Percentiles rank a stretch among this genome's conserved stretches.
Evolutionary conservation across 768 basidiomycete genomes (phyloP).

Genomic region (Naganishia vishniacii): DNA sequence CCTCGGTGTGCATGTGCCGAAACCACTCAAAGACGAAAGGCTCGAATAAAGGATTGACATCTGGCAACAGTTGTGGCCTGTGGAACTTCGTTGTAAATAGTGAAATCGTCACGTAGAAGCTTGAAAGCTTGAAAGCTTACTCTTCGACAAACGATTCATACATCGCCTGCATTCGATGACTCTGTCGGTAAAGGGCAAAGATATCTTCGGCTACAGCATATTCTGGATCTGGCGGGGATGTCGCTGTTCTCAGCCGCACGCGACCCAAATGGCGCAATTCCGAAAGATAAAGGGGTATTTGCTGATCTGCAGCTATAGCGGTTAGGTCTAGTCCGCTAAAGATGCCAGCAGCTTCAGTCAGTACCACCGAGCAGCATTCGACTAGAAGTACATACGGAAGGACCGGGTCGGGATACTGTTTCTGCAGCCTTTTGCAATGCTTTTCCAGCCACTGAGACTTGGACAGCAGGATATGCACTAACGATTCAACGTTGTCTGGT

Average conservation of each 20-base stretch:
- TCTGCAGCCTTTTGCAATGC: conserved; percentile 71
- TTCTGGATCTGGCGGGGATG: conserved; percentile 13
- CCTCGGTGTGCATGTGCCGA: conserved; percentile 78
- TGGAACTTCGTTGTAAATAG: too few relatives aligned
- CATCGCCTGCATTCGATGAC: conserved; percentile 27
- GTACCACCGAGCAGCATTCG: conserved; percentile 28
- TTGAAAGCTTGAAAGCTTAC: conserved; percentile 14
- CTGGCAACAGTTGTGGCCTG: neutral
- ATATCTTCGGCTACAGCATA: conserved; percentile 15
- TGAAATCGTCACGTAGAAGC: too few relatives aligned
- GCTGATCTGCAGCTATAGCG: conserved; percentile 1
- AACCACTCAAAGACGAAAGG: conserved; percentile 85
- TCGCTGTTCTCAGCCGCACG: conserved; percentile 4
- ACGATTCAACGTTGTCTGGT: conserved; percentile 40
- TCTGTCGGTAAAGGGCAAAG: conserved; percentile 15
- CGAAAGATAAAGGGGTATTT: conserved; percentile 17
- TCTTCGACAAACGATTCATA: conserved; percentile 53
- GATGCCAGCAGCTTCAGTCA: neutral
- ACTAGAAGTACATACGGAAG: conserved; percentile 59
- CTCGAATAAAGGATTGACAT: conserved; percentile 62
- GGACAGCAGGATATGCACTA: conserved; percentile 39
- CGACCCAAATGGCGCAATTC: conserved; percentile 14
- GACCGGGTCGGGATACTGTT: conserved; percentile 76
- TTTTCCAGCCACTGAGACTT: conserved; percentile 90
- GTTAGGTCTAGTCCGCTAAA: conserved; percentile 14